Evolutionary conservation across 2,329 filamentous ascomycete species (phyloP).

Genomic region (Fusarium buharicum): DNA sequence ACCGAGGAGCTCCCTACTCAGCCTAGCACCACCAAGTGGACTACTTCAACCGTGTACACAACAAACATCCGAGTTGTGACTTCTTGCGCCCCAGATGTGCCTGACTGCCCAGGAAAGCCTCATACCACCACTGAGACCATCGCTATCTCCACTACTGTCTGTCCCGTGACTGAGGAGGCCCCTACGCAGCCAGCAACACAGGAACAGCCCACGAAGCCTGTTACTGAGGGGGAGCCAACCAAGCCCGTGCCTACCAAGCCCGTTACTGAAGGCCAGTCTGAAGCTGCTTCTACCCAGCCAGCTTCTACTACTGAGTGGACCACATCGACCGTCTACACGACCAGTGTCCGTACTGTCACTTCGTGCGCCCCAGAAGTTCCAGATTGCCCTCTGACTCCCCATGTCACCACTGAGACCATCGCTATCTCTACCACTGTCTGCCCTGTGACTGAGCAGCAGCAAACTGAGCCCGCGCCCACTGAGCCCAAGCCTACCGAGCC

Average conservation of each 20-base stretch:
- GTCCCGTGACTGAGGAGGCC: constrained; percentile 6
- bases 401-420: constrained; percentile 31
- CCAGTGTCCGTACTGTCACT: constrained; percentile 31
- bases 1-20: constrained; percentile 2
- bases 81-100: constrained; percentile 4
- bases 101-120: constrained; percentile 8
- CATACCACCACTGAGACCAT: constrained; percentile 18
- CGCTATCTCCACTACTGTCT: constrained; percentile 12
- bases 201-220: neutral
- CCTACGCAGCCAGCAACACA: neutral
- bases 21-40: constrained; percentile 1
- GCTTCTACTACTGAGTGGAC: constrained; percentile 27
- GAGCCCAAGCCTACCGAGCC: neutral
- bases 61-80: constrained; percentile 14
- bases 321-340: constrained; percentile 38
- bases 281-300: constrained; percentile 14
- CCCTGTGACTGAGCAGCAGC: constrained; percentile 27
- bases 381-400: constrained; percentile 19
- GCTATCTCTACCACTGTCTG: constrained; percentile 29
- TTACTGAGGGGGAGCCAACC: neutral
- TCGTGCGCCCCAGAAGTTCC: constrained; percentile 19
- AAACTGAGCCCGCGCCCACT: neutral
- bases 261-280: constrained; percentile 7
- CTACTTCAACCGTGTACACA: constrained; percentile 18
- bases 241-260: constrained; percentile 9